A percentile compares a stretch with the other conserved stretches of the same genome.
Conservation (phyloP, 768 basidiomycete species). For the Mrakia blollopis region DNA sequence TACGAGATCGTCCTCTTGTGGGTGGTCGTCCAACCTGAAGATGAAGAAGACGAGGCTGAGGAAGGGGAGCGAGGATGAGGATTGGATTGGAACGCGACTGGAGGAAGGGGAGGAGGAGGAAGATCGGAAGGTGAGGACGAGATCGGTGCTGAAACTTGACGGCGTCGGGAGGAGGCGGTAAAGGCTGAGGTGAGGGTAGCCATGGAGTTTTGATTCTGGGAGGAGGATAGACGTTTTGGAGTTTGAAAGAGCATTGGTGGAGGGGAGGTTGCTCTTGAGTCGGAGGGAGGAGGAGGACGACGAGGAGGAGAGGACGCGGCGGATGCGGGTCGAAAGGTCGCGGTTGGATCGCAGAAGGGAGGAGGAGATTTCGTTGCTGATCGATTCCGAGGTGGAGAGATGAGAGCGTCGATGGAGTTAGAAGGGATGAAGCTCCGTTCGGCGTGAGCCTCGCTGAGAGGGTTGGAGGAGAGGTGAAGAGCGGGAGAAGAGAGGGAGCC, state of each 20-base stretch:
- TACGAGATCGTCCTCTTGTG: conserved; percentile 21
- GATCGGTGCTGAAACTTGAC: conserved; percentile 1
- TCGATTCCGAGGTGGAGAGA: conserved; percentile 18
- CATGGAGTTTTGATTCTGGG: background rate
- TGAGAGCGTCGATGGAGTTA: conserved; percentile 24
- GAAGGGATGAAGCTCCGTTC: background rate
- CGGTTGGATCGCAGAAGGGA: background rate
- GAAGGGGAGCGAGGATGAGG: background rate
- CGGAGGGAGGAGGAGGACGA: too few species aligned
- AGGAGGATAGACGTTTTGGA: background rate
- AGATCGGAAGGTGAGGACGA: background rate
- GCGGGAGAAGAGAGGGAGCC: conserved; percentile 73
- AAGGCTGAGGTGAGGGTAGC: background rate
- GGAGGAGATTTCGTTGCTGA: background rate
- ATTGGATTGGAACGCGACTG: background rate
- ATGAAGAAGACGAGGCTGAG: background rate
- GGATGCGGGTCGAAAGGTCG: background rate
- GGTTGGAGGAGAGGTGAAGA: conserved; percentile 58
- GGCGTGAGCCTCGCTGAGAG: conserved; percentile 1
- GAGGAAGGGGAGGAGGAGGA: background rate
- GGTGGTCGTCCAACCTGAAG: background rate
- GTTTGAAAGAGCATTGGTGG: background rate
- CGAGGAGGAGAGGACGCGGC: background rate
- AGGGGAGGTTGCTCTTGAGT: background rate
- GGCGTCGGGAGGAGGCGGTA: background rate